phyloP scores from a whole-genome alignment of 1,284 basidiomycete genomes.

The Lentinus polychrous region DNA sequence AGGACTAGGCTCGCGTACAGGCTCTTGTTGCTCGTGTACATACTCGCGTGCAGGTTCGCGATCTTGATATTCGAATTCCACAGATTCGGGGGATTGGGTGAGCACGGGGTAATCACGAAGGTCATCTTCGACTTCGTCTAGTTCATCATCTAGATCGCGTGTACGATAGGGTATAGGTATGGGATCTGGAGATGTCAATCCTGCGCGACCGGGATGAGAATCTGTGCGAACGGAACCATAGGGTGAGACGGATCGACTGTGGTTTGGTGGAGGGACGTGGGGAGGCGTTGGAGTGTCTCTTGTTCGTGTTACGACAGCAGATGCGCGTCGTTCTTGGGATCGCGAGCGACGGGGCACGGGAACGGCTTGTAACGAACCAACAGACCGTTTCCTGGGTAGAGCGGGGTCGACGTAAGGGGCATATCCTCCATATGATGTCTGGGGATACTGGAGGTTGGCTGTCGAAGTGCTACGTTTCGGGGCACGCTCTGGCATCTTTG shows the following conservation, averaged over 20 bases:
- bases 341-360: conserved; percentile 7
- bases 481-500: neutral
- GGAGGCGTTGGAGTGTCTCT: conserved; percentile 1
- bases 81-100: neutral
- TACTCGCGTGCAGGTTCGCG: neutral
- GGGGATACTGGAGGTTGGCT: no score
- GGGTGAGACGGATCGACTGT: conserved; percentile 5
- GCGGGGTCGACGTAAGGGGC: neutral
- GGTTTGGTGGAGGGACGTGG: neutral
- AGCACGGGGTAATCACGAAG: neutral
- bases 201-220: conserved; percentile 15
- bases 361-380: neutral
- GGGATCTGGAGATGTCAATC: conserved; percentile 28
- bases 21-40: neutral
- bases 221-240: conserved; percentile 2
- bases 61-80: neutral
- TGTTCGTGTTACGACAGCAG: neutral
- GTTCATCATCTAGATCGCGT: conserved; percentile 9
- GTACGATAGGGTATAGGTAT: conserved; percentile 29
- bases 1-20: conserved; percentile 5
- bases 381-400: no score
- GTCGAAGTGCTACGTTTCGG: neutral
- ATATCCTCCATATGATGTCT: no score
- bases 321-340: conserved; percentile 1
- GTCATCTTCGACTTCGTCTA: conserved; percentile 2